These are phyloP conservation scores for Brasilioporus rufonigricans DNA, from an alignment of 768 basidiomycete species.

Conservation along the genomic window DNA sequence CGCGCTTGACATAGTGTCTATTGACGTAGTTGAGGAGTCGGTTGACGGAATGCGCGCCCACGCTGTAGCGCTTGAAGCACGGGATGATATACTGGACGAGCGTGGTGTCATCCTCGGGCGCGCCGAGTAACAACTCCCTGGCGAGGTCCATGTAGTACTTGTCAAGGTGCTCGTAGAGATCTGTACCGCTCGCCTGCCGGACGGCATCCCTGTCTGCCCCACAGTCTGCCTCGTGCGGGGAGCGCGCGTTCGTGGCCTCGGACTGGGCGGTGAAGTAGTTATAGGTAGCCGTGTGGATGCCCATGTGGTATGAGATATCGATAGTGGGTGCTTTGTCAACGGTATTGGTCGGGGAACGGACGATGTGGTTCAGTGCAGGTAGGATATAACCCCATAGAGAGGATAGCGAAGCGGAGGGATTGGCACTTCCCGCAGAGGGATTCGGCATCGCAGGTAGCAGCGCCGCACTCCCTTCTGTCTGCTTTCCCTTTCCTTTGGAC, in stretches of 20 bases:
- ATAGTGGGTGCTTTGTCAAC: constrained; percentile 64
- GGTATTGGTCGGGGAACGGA: constrained; percentile 64
- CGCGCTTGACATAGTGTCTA: constrained; percentile 71
- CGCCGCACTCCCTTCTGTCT: constrained; percentile 15
- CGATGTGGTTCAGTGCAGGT: constrained; percentile 75
- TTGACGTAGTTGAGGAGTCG: constrained; percentile 74
- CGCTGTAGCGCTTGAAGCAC: constrained; percentile 66
- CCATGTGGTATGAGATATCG: constrained; percentile 70
- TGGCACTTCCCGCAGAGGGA: constrained; percentile 62
- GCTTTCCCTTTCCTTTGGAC: constrained; percentile 34
- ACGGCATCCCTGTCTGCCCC: constrained; percentile 29
- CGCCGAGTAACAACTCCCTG: constrained; percentile 58
- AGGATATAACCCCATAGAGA: constrained; percentile 73
- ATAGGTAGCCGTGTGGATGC: constrained; percentile 80
- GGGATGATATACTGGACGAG: constrained; percentile 71
- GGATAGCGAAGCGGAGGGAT: constrained; percentile 70
- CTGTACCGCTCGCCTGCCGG: constrained; percentile 49
- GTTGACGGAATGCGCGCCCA: constrained; percentile 65
- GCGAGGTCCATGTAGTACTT: constrained; percentile 63
- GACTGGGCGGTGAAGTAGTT: constrained; percentile 71
- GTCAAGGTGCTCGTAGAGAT: constrained; percentile 74
- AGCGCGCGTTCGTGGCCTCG: constrained; percentile 39
- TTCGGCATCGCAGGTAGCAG: constrained; percentile 43
- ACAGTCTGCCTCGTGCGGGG: constrained; percentile 5
- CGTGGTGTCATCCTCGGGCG: constrained; percentile 62